Percentiles rank a stretch among this genome's conserved stretches.
Conservation (phyloP, 768 basidiomycete species). For the Mycena epipterygia region DNA sequence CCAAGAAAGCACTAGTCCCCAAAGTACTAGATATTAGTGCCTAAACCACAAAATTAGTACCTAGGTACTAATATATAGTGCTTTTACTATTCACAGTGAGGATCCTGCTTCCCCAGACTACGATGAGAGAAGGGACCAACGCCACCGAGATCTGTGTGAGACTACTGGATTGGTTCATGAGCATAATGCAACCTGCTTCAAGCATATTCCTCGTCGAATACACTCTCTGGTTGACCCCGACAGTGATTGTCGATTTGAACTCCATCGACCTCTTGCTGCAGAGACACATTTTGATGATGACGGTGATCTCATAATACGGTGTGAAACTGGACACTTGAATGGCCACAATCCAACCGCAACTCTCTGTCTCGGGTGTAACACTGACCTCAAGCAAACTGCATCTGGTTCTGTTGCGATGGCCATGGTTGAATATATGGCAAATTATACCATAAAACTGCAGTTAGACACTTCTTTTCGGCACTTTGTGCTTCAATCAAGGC, state of each 20-base stretch:
- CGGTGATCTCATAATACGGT: constrained; percentile 9
- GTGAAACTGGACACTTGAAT: constrained; percentile 29
- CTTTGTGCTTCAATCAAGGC: constrained; percentile 34
- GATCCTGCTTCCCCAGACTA: not conserved
- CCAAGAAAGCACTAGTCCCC: too few species aligned
- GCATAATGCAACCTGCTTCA: constrained; percentile 28
- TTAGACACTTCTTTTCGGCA: constrained; percentile 32
- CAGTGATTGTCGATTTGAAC: too few species aligned
- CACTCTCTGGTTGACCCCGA: too few species aligned
- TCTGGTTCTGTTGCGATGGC: constrained; percentile 34
- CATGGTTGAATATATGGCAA: constrained; percentile 19
- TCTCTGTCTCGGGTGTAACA: constrained; percentile 9
- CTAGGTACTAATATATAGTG: too few species aligned
- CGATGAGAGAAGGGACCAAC: not conserved
- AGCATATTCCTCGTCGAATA: too few species aligned
- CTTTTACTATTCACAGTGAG: too few species aligned
- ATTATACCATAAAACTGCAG: not conserved
- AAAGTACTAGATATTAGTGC: too few species aligned
- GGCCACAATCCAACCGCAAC: constrained; percentile 24
- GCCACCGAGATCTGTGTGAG: constrained; percentile 4
- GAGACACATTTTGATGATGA: constrained; percentile 23
- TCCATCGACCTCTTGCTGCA: not conserved
- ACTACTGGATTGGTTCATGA: constrained; percentile 22
- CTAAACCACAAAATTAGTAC: too few species aligned
- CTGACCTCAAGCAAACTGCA: constrained; percentile 27